Base-by-base conservation (phyloP, 179 eudicot genomes). In the Beta macrorhiza region DNA sequence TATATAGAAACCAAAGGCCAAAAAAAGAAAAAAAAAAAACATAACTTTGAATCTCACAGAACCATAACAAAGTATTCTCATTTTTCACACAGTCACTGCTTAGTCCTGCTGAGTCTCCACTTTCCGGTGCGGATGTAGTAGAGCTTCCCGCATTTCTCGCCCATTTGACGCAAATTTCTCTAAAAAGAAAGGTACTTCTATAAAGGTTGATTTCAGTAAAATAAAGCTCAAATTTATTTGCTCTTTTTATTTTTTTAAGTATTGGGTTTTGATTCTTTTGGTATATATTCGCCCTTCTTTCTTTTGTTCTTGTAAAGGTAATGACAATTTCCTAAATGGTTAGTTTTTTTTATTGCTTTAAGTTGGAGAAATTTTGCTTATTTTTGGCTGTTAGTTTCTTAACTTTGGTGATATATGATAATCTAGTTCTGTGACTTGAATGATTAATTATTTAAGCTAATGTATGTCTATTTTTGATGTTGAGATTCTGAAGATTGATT, bases 101-200 rank as follows among this genome's bases (percentile, higher is more conserved):
- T 37, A 37, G 42, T 37, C 42, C 42, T 37, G 42, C 42, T 37
- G 42, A 37, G 42, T 37, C 42, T 37, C 42, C 42, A 37, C 42
- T 37, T 37, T 37, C 42, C 42, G 42, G 42, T 37, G 42, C 42
- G 42, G 42, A 37, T 1, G 42, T 37, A 37, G 42, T 37, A 37
- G 2, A 37, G 42, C 42, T 37, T 87, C 89, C 1, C n/a, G 2
- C 62, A 58, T 58, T 58, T 58, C 55, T 75, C 80, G 52, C 72
- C 47, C 14, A 72, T 62, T 47, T 59, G 63, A 58, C 64, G 12
- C 5, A 64, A 22, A 64, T 64, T 5, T 63, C 37, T 63, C 32
- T 29, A 29, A 29, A 29, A 29, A 29, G 42, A 13, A 4, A 29
- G 14, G 1, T 32, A 64, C 37, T 64, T 19, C 42, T 20, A 16